Base-by-base conservation (phyloP, 2,329 filamentous ascomycete species). In the Aspergillus sp. region DNA sequence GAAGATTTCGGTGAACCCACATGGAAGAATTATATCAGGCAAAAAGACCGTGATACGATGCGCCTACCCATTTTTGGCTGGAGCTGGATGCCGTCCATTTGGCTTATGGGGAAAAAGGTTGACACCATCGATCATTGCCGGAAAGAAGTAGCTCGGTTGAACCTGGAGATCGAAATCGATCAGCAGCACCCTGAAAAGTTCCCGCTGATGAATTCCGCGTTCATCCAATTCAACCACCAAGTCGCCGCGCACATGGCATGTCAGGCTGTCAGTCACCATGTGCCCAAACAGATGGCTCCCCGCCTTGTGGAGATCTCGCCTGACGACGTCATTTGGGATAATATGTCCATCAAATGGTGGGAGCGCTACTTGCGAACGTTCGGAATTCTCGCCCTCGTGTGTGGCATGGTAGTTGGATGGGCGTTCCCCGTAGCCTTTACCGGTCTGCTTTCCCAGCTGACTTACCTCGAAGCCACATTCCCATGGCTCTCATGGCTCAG, bases 211-310 rank as follows among this genome's bases (percentile, higher is more conserved):
- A 95, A 87, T 59, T 95, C 91, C 1, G 93, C 93, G 0, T 98
- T 98, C 57, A 89, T 98, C 51, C 93, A 98, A 63, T 98, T 98
- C 76, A 95, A 98, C 61, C 86, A 96, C 61, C 93, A 98, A 64
- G 87, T 96, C 1, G 90, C 91, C 4, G 93, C 93, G 0, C 93
- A 98, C 60, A 97, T 98, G 93, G 93, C 91, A 48, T 96, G 89
- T 63, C 93, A 98, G 64, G 83, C 88, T 42, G 77, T 94, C 41
- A 89, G 86, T 35, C 89, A 97, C 63, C 93, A 98, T 59, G 68
- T 95, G 1, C 93, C 93, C 1, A 87, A 87, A 57, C 86, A 94
- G 41, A 98, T 98, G 93, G 79, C 88, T 1, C 93, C 93, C 0
- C 81, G 93, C 29, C 79, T 87, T 36, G 86, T 95, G n/a, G 93